A percentile compares a stretch with the other conserved stretches of the same genome.
These are phyloP conservation scores for Wickerhamomyces hampshirensis DNA, from an alignment of 805 yeast genomes.

Conservation along the genomic window DNA sequence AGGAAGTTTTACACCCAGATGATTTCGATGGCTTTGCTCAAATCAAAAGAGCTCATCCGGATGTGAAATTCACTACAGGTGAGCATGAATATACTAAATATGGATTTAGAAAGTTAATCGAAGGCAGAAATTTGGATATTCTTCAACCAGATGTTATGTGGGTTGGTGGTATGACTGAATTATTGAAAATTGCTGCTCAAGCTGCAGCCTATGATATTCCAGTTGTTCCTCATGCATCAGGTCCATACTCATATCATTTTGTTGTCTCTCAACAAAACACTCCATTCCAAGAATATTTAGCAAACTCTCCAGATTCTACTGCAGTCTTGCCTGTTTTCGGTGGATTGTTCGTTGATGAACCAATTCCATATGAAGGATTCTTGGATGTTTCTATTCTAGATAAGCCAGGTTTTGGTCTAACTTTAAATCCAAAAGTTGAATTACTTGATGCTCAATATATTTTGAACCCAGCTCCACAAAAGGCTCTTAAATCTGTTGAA, in stretches of 20 bases:
- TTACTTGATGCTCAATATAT: constrained; percentile 36
- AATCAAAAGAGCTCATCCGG: constrained; percentile 42
- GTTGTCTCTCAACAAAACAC: constrained; percentile 45
- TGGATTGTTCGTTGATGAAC: constrained; percentile 40
- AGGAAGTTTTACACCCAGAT: constrained; percentile 48
- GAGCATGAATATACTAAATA: constrained; percentile 49
- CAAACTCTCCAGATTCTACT: constrained; percentile 44
- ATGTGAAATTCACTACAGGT: constrained; percentile 46
- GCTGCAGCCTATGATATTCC: constrained; percentile 51
- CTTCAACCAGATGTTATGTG: constrained; percentile 51
- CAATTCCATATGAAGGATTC: constrained; percentile 41
- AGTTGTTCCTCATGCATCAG: constrained; percentile 50
- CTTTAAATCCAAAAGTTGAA: constrained; percentile 38
- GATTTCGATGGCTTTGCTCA: constrained; percentile 44
- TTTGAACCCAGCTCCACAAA: constrained; percentile 36
- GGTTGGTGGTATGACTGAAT: constrained; percentile 49
- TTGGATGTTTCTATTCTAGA: constrained; percentile 36
- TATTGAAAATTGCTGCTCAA: constrained; percentile 40
- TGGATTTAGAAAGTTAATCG: constrained; percentile 46
- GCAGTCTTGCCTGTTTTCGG: constrained; percentile 45
- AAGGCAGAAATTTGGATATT: constrained; percentile 43
- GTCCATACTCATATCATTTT: constrained; percentile 48
- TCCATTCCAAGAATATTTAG: constrained; percentile 48
- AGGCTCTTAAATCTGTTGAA: no score
- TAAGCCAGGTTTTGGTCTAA: constrained; percentile 47